Percentiles rank a stretch among this genome's conserved stretches.
phyloP scores from a whole-genome alignment of 2,329 filamentous ascomycete species.

The Colletotrichum sp. region DNA sequence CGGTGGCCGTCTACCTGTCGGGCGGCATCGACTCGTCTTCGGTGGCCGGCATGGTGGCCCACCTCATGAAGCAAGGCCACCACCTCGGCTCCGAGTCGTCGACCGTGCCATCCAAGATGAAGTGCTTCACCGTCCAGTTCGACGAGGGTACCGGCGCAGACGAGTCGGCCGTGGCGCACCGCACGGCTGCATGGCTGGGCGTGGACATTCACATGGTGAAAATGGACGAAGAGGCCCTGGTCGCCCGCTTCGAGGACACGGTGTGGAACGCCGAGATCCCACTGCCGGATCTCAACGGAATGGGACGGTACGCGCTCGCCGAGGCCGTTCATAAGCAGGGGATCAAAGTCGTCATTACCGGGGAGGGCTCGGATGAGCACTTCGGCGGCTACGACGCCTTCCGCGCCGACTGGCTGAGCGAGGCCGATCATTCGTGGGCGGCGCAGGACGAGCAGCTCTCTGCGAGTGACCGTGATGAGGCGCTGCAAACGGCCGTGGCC shows the following conservation, averaged over 20 bases:
- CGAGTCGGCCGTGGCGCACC: not conserved
- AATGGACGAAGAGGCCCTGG: conserved; percentile 27
- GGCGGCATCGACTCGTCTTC: conserved; percentile 63
- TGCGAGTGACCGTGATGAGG: not conserved
- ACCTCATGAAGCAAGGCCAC: conserved; percentile 42
- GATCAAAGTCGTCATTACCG: conserved; percentile 59
- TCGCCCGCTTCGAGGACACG: conserved; percentile 30
- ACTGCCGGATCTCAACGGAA: not conserved
- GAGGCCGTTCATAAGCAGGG: conserved; percentile 43
- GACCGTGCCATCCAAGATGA: conserved; percentile 7
- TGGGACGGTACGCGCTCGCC: not conserved
- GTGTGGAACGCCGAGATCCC: conserved; percentile 30
- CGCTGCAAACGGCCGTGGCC: not conserved
- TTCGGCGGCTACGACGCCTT: conserved; percentile 57
- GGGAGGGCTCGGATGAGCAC: conserved; percentile 57
- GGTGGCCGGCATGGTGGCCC: conserved; percentile 59
- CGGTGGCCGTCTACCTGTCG: conserved; percentile 59
- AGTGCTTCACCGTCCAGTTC: conserved; percentile 50
- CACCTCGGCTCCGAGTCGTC: not conserved
- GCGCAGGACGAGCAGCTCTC: not conserved
- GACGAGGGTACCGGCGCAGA: not conserved
- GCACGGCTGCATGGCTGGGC: conserved; percentile 36
- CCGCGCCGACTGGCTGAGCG: conserved; percentile 50
- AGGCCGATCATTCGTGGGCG: conserved; percentile 30
- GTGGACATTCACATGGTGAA: conserved; percentile 30